Base-by-base conservation (phyloP, 495 filamentous ascomycete species). In the Aspergillus cavernicola region DNA sequence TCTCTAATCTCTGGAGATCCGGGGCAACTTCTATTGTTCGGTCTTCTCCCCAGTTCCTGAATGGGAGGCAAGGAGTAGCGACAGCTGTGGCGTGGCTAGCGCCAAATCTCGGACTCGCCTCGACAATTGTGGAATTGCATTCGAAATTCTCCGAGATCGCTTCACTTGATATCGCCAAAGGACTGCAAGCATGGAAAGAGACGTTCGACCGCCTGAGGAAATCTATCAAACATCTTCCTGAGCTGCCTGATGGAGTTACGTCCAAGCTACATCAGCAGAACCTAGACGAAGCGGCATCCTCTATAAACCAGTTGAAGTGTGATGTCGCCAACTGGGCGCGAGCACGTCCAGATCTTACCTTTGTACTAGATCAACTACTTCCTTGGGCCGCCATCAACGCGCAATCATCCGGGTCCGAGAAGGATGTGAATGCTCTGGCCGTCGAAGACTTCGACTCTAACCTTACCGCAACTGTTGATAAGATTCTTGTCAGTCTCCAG, bases 401-500 rank as follows among this genome's bases (percentile, higher is more conserved):
- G 7, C 52, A 56, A 33, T 13, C 50, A 37, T 8, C 53, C 13
- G 40, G 56, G 1, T 35, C 54, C 5, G 40, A 51, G 22, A 33
- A 55, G 33, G 52, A 55, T 41, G 37, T 60, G 23, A 39, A 56
- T 39, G 32, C 29, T n/a, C 24, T 72, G 4, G 55, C 66, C 12
- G 41, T 76, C 11, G 52, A 67, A 22, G 60, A 65, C 2, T 77
- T 87, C n/a, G 82, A 85, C 36, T 55, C 74, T 18, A 76, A 70
- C 3, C 64, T 89, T n/a, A 75, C 84, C 9, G 78, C 65, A 3
- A 66, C 81, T 16, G 78, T 78, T 26, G 84, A 88, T 66, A 80
- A 80, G 42, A 80, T 90, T 36, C 80, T 92, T 5, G 82, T 90
- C 36, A 83, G 85, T 20, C 73, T 92, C 11, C 88, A 95, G 55